Conservation (phyloP, 345 rosid genomes). For the Hypericum perforatum region DNA sequence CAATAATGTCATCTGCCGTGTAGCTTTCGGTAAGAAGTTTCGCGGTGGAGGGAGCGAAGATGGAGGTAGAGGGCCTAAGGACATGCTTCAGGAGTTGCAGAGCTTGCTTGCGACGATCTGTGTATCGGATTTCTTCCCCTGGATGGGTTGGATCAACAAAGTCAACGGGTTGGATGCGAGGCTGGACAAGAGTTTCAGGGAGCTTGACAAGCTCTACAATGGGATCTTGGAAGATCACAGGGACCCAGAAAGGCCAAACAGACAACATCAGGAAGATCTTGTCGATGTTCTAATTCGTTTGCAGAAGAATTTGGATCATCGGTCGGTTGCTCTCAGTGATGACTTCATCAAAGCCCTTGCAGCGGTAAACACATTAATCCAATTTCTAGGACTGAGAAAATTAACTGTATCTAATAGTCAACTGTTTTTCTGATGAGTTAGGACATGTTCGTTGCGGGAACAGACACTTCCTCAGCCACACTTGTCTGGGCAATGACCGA, state of each 20-base stretch:
- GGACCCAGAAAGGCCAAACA: constrained; percentile 14
- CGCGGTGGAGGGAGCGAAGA: background rate
- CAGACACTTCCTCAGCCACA: constrained; percentile 18
- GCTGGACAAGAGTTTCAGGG: constrained; percentile 18
- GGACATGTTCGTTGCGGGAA: constrained; percentile 26
- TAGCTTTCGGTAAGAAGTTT: constrained; percentile 24
- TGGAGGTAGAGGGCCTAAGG: constrained; percentile 13
- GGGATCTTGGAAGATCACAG: constrained; percentile 25
- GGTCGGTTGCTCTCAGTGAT: background rate
- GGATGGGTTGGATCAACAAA: constrained; percentile 30
- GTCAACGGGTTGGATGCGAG: constrained; percentile 27
- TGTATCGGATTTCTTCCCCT: constrained; percentile 30
- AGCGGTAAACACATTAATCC: background rate
- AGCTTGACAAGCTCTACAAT: constrained; percentile 27
- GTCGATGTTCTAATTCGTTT: constrained; percentile 10
- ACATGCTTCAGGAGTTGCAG: constrained; percentile 18
- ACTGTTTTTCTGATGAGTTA: background rate
- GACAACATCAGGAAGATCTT: constrained; percentile 10
- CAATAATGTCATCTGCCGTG: constrained; percentile 26
- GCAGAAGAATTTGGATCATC: background rate
- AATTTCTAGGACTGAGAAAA: background rate
- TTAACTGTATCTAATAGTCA: background rate
- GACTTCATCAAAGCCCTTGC: constrained; percentile 8
- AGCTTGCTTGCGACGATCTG: constrained; percentile 16
- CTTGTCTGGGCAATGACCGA: constrained; percentile 26